Base-by-base conservation (phyloP, 139 green algal genomes). In the Eudorina sp. region DNA sequence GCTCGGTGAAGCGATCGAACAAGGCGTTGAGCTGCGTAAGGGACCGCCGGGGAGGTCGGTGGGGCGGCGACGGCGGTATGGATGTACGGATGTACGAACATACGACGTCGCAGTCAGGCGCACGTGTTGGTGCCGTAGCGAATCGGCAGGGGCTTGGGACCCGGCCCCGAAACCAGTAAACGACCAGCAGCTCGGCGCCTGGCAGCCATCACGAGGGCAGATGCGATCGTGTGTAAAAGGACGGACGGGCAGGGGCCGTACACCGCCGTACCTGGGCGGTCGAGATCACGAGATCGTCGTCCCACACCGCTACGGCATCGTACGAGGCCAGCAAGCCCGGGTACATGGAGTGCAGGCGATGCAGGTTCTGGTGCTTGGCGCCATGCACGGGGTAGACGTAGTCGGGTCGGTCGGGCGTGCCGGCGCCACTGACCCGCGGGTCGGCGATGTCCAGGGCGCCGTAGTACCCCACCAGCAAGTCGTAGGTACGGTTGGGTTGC, bases 281-380 rank as follows among this genome's bases (percentile, higher is more conserved):
- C n/a, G 43, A n/a, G 4, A 29, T n/a, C 21, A 14, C 62, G 29
- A 86, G 43, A 40, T 86, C 80, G 41, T 86, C 80, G 31, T 86
- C 80, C 80, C 80, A 86, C 43, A 86, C 31, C 2, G 80, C 80
- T 11, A 86, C 43, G 19, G 62, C 58, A 2, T 86, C 80, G 43
- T 86, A 86, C 43, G 43, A 14, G 18, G 23, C 60, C 14, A 77
- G 62, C 41, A 86, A 62, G 4, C 80, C 80, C 41, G 80, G 80
- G 0, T 76, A 23, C 41, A 86, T 60, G 16, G 80, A 72, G 31
- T 76, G 43, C 13, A 86, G 80, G 4, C 80, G 80, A 3, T 73
- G 55, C 8, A 77, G 21, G 43, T 62, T 66, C 43, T 86, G 80
- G 62, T 86, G 80, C 43, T 86, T 86, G n/a, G 80, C 76, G n/a